These are phyloP conservation scores for Eucalyptus tenuipes DNA, from an alignment of 345 rosid species.

Conservation along the genomic window DNA sequence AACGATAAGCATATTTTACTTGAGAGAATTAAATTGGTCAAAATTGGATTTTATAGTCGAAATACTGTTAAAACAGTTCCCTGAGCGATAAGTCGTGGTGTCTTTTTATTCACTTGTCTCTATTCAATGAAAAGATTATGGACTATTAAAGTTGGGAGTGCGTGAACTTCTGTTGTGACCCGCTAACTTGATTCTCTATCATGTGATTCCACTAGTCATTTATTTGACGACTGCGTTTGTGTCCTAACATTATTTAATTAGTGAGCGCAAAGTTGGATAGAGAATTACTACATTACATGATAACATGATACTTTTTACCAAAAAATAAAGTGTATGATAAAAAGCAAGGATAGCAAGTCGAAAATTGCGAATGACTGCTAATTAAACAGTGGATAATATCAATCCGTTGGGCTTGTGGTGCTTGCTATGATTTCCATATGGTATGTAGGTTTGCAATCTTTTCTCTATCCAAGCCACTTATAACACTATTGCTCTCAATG, in stretches of 20 bases:
- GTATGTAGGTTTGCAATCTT: not conserved
- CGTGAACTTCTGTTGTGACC: not conserved
- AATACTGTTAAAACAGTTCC: not conserved
- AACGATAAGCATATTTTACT: not conserved
- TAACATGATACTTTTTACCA: not conserved
- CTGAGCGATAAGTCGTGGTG: not conserved
- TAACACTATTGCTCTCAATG: not conserved
- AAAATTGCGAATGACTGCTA: not conserved
- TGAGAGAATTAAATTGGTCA: not conserved
- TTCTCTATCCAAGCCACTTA: not conserved
- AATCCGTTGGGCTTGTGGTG: no score
- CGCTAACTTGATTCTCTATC: not conserved
- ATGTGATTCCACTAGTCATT: not conserved
- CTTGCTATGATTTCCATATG: not conserved
- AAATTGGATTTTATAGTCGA: not conserved
- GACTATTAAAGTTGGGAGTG: not conserved
- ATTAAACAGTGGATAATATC: not conserved
- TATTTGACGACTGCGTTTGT: rapidly evolving
- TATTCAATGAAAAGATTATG: not conserved
- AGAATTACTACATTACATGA: not conserved
- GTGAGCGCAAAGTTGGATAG: not conserved
- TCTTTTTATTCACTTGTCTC: not conserved
- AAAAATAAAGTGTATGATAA: not conserved
- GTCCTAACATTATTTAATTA: not conserved
- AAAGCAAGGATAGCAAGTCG: not conserved